A percentile compares a stretch with the other conserved stretches of the same genome.
These are phyloP conservation scores for Beta lomatogona DNA, from an alignment of 179 eudicot genomes.

Conservation along the genomic window DNA sequence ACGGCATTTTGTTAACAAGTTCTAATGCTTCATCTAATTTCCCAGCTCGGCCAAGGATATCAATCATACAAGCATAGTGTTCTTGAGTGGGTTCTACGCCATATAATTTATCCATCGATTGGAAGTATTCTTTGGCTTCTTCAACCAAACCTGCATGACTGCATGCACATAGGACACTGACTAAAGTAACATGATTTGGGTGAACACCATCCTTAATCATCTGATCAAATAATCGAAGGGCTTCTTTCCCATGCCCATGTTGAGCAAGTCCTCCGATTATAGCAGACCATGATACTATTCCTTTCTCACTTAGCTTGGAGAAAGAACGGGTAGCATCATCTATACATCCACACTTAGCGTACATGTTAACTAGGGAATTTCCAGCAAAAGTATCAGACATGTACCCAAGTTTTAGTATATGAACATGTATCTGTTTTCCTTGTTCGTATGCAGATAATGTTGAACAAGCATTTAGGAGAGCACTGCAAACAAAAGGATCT, in stretches of 20 bases:
- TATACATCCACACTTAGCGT: conserved; percentile 81
- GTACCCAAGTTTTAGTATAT: conserved; percentile 60
- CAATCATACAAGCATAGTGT: conserved; percentile 89
- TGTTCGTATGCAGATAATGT: conserved; percentile 76
- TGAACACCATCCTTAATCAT: conserved; percentile 54
- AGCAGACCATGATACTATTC: conserved; percentile 78
- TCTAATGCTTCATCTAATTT: conserved; percentile 57
- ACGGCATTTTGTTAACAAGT: conserved; percentile 68
- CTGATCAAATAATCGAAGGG: conserved; percentile 55
- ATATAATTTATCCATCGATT: conserved; percentile 56
- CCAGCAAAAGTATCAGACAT: conserved; percentile 63
- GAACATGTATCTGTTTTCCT: conserved; percentile 87
- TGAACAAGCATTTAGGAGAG: conserved; percentile 76
- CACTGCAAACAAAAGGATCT: conserved; percentile 70
- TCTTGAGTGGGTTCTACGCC: conserved; percentile 69
- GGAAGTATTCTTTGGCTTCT: conserved; percentile 61
- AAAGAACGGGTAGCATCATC: conserved; percentile 72
- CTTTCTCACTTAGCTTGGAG: conserved; percentile 54
- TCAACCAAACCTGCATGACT: conserved; percentile 77
- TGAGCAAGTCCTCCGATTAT: conserved; percentile 91
- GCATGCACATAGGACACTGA: conserved; percentile 72
- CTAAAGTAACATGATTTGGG: conserved; percentile 78
- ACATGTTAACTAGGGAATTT: conserved; percentile 83
- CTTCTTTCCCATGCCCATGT: conserved; percentile 78
- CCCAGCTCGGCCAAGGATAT: conserved; percentile 75